These are phyloP conservation scores for Citropsis articulata DNA, from an alignment of 345 rosid species.

Conservation along the genomic window DNA sequence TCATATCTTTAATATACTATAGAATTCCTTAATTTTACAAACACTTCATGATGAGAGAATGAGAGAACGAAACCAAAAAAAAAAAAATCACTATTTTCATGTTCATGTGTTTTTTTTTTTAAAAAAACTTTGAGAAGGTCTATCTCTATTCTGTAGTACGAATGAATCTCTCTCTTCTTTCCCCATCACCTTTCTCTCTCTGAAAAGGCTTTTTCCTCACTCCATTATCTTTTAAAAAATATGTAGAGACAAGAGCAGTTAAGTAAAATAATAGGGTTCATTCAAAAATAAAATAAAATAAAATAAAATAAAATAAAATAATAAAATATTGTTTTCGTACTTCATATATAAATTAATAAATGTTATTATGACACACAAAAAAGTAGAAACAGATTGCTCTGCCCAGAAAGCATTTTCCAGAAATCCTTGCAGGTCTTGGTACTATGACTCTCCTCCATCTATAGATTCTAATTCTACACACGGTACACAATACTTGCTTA, in stretches of 20 bases:
- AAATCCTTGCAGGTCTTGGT: slow-evolving; percentile 37
- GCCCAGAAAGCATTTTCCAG: slow-evolving; percentile 46
- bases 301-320: too few relatives aligned
- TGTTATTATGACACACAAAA: slow-evolving; percentile 12
- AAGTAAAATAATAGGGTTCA: too few relatives aligned
- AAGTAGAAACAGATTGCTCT: slow-evolving; percentile 21
- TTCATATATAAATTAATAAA: neutral
- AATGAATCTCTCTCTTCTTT: neutral
- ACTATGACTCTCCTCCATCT: neutral
- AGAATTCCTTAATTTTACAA: too few relatives aligned
- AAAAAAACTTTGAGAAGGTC: too few relatives aligned
- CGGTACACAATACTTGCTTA: too few relatives aligned
- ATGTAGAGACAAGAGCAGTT: slow-evolving; percentile 22
- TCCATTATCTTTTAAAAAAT: slow-evolving; percentile 25
- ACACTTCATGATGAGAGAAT: too few relatives aligned
- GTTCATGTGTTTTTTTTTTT: too few relatives aligned
- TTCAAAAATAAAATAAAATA: too few relatives aligned
- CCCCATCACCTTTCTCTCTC: slow-evolving; percentile 17
- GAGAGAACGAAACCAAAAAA: neutral
- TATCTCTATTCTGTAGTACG: too few relatives aligned
- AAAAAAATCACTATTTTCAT: too few relatives aligned
- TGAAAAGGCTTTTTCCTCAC: slow-evolving; percentile 24
- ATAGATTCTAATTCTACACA: too few relatives aligned
- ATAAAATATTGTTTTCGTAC: neutral
- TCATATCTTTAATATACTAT: too few relatives aligned